Percentiles rank a stretch among this genome's conserved stretches.
Evolutionary conservation across 2,329 filamentous ascomycete species (phyloP).

Genomic region (Dothideomycetes sp.): DNA sequence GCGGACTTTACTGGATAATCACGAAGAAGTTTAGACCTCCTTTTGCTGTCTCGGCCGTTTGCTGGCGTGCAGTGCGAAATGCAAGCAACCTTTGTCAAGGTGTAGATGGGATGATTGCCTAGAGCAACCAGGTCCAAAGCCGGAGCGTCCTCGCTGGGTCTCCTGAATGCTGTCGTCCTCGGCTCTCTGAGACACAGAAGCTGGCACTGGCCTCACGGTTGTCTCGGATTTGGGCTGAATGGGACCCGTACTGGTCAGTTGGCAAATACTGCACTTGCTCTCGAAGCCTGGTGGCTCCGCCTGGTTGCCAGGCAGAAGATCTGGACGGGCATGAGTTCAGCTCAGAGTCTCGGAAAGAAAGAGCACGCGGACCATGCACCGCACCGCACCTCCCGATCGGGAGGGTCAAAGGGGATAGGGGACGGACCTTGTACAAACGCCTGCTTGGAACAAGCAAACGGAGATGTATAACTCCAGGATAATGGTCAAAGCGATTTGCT

Average conservation of each 20-base stretch:
- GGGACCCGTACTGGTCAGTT: not conserved
- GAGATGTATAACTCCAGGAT: not conserved
- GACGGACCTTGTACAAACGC: not conserved
- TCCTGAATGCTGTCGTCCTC: not conserved
- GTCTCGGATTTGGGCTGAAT: conserved; percentile 4
- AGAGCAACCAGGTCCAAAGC: conserved; percentile 3
- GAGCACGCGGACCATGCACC: not conserved
- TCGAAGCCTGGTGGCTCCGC: not conserved
- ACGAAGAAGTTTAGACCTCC: conserved; percentile 3
- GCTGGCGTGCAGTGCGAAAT: conserved; percentile 1
- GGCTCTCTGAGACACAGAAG: not conserved
- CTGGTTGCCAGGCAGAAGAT: not conserved
- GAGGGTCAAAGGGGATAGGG: not conserved
- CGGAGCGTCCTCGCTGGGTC: conserved; percentile 2
- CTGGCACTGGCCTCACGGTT: conserved; percentile 4
- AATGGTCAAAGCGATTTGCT: not conserved
- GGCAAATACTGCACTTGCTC: not conserved
- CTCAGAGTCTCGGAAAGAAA: not conserved
- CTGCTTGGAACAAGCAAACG: not conserved
- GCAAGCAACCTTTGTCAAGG: conserved; percentile 2
- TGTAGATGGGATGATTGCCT: conserved; percentile 1
- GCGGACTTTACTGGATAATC: conserved; percentile 2
- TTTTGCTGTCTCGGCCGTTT: conserved; percentile 11
- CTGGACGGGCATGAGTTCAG: not conserved
- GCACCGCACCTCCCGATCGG: not conserved